These are phyloP conservation scores for Tetrahymena borealis DNA, from an alignment of 73 alveolate genomes.

Conservation along the genomic window DNA sequence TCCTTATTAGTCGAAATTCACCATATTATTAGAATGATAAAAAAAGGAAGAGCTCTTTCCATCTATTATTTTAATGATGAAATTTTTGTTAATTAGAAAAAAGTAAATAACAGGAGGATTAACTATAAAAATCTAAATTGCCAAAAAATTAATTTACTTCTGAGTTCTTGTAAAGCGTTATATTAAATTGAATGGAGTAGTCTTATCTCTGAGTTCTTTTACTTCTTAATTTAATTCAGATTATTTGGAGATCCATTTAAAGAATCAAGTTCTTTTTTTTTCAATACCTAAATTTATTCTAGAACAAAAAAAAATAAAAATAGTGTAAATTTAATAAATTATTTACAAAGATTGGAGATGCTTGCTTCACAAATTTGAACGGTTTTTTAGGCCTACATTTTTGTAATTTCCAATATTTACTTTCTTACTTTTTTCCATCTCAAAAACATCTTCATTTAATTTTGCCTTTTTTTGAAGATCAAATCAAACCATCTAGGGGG, in stretches of 20 bases:
- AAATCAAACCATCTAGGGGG: not conserved
- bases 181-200: not conserved
- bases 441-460: not conserved
- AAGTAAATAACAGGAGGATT: too few species aligned
- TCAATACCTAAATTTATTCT: not conserved
- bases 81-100: too few species aligned
- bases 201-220: not conserved
- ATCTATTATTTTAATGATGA: too few species aligned
- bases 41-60: too few species aligned
- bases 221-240: not conserved
- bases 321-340: not conserved
- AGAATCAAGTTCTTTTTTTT: not conserved
- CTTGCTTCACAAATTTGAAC: not conserved
- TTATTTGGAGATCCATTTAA: not conserved
- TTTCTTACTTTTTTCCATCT: not conserved
- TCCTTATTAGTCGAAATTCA: too few species aligned
- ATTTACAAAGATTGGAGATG: not conserved
- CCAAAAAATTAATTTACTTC: too few species aligned
- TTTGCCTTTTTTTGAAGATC: not conserved
- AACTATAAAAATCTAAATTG: too few species aligned
- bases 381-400: not conserved
- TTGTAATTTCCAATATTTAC: not conserved
- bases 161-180: not conserved
- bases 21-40: too few species aligned
- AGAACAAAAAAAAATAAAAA: not conserved